These are phyloP conservation scores for Citrus reticulata DNA, from an alignment of 345 rosid genomes.

Conservation along the genomic window DNA sequence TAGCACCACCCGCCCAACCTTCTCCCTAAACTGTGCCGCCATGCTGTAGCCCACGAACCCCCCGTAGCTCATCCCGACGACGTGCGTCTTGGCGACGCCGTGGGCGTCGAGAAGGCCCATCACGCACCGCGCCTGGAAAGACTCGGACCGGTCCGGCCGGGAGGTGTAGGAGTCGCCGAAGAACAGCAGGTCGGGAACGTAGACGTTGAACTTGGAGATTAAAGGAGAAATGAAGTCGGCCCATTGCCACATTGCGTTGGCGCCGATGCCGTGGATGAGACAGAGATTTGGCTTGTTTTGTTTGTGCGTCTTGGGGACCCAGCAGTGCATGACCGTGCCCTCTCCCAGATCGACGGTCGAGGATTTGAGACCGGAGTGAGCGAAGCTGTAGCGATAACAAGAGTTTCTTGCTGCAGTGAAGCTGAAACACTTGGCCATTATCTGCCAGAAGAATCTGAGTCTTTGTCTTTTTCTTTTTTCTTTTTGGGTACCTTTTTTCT, in stretches of 20 bases:
- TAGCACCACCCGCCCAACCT: constrained; percentile 57
- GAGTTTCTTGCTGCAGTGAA: constrained; percentile 50
- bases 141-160: constrained; percentile 60
- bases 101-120: constrained; percentile 47
- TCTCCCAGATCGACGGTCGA: constrained; percentile 70
- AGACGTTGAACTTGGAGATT: constrained; percentile 65
- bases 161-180: constrained; percentile 88
- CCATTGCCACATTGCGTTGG: constrained; percentile 99
- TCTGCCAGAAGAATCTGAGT: neutral
- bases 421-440: constrained; percentile 66
- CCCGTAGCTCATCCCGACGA: constrained; percentile 82
- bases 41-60: constrained; percentile 79
- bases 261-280: constrained; percentile 87
- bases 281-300: constrained; percentile 48
- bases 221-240: constrained; percentile 47
- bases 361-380: constrained; percentile 65
- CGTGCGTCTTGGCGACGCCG: constrained; percentile 39
- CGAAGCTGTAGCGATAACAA: constrained; percentile 66
- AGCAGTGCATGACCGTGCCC: constrained; percentile 82
- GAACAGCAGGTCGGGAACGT: constrained; percentile 84
- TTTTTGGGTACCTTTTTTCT: too few species aligned
- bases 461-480: too few species aligned
- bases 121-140: constrained; percentile 74
- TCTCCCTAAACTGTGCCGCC: constrained; percentile 73
- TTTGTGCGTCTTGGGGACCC: constrained; percentile 57